Percentiles rank a stretch among this genome's conserved stretches.
Conservation (phyloP, 176 grass and related monocot species). For the Musa beccarii region DNA sequence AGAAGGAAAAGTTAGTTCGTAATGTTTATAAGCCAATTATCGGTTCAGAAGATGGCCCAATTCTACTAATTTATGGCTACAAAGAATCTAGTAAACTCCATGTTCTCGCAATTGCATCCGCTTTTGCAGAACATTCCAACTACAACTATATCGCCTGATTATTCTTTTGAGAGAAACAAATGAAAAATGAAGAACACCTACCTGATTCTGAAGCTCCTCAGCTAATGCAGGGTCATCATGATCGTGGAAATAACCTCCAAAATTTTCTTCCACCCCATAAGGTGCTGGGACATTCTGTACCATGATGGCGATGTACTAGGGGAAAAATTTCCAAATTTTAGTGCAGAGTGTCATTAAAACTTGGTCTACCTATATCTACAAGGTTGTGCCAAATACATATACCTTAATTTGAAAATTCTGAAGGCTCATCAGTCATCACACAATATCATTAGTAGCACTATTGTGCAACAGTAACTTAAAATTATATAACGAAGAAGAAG, state of each 20-base stretch:
- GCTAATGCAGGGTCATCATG: conserved; percentile 60
- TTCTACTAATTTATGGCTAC: no score
- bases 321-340: not conserved
- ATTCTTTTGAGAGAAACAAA: not conserved
- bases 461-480: not conserved
- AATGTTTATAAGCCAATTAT: no score
- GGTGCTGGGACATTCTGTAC: conserved; percentile 27
- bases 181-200: conserved; percentile 7
- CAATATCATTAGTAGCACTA: not conserved
- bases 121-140: not conserved
- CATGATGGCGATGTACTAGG: conserved; percentile 22
- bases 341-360: no score
- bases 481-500: not conserved
- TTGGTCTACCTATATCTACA: not conserved
- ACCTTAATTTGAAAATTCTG: not conserved
- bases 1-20: no score
- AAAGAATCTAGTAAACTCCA: no score
- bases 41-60: no score
- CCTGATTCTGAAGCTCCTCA: conserved; percentile 72
- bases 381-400: not conserved
- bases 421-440: not conserved
- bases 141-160: not conserved
- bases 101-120: not conserved
- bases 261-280: conserved; percentile 53
- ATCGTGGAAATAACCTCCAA: conserved; percentile 43